Percentiles rank a stretch among this genome's conserved stretches.
phyloP scores from a whole-genome alignment of 2,329 filamentous ascomycete species.

The Apiospora marii region DNA sequence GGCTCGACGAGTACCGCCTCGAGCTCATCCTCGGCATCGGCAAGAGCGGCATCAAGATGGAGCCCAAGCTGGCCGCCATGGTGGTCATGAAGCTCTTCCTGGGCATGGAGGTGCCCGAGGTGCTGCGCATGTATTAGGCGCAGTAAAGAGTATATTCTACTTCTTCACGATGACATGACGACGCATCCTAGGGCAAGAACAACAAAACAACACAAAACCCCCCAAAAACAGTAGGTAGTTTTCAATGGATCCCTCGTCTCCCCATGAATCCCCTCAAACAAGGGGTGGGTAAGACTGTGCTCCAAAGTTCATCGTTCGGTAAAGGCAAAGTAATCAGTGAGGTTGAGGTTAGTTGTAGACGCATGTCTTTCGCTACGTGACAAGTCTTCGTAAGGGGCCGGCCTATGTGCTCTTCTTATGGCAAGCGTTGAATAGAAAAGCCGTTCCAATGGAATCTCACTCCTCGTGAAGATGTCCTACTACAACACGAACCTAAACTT shows the following conservation, averaged over 20 bases:
- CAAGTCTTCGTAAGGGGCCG: background rate
- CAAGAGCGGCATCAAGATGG: conserved; percentile 26
- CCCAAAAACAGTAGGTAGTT: background rate
- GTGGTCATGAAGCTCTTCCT: conserved; percentile 35
- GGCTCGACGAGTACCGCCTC: conserved; percentile 27
- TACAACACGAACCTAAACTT: background rate
- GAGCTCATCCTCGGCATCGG: conserved; percentile 26
- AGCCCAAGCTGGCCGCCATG: conserved; percentile 34
- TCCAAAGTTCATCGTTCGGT: background rate
- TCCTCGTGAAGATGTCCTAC: background rate
- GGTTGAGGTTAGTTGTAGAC: background rate
- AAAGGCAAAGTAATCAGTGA: background rate
- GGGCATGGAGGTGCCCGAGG: conserved; percentile 29
- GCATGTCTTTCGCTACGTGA: background rate
- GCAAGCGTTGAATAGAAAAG: background rate
- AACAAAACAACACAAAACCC: background rate
- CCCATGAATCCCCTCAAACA: background rate
- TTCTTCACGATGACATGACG: background rate
- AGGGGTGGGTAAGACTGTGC: background rate
- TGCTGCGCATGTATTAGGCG: conserved; percentile 22
- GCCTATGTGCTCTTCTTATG: background rate
- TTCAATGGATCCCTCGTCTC: background rate
- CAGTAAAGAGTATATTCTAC: too few relatives aligned
- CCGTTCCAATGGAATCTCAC: background rate
- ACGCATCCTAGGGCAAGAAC: too few relatives aligned